Base-by-base conservation (phyloP, 2,329 filamentous ascomycete genomes). In the Shiraia bambusicola region DNA sequence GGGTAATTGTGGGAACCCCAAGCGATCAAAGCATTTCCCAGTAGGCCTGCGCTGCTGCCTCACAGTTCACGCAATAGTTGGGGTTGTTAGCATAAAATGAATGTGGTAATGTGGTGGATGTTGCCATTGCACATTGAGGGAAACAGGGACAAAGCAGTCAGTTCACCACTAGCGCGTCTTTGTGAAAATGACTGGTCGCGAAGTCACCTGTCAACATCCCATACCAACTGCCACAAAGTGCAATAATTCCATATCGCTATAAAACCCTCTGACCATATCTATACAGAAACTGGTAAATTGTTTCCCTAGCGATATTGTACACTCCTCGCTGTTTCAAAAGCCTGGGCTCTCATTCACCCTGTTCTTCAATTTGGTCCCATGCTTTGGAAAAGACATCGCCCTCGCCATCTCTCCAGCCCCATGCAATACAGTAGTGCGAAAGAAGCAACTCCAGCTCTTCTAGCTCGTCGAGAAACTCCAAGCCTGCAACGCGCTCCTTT, bases 391-490 rank as follows among this genome's bases (percentile, higher is more conserved):
- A 70, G 3, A 67, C 39, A 12, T 58, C 41, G 46, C 34, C 48
- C 6, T 54, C 69, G 1, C 59, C 65, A 24, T 83, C 81, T 55
- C 80, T 83, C 81, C 87, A 94, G 1, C 84, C 93, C 92, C 92
- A 97, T 3, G 83, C 84, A 30, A 98, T 79, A 50, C 91, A 83
- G 61, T 98, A 98, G 74, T 98, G 93, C 51, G 79, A 81, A 1
- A 90, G 88, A 56, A 98, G 70, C 54, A 98, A 69, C 59, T 85
- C 78, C 86, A 93, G 95, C 72, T 98, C 93, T 69, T 98, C 93
- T 16, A 96, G 79, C 70, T 98, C 93, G 70, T 98, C 93, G 49
- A 98, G 69, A 59, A 93, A 90, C 67, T 98, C 91, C 17, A 96
- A 66, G 9, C 73, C 69, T 50, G 91, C 85, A 1, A 97, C 82